Percentiles rank a stretch among this genome's conserved stretches.
phyloP scores from a whole-genome alignment of 2,329 filamentous ascomycete species.

The Penicillium glabrum region DNA sequence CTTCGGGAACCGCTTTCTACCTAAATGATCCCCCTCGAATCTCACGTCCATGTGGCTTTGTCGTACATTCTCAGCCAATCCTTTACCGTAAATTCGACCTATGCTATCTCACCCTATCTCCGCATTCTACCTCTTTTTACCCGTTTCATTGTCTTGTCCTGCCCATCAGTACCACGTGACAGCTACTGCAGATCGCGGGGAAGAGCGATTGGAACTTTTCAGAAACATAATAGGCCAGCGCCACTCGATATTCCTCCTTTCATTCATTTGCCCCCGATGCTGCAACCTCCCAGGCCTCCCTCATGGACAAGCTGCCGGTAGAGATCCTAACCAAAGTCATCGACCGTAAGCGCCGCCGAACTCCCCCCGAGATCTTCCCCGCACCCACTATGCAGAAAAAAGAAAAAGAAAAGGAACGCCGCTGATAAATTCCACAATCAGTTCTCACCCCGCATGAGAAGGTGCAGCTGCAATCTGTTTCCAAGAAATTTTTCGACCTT shows the following conservation, averaged over 20 bases:
- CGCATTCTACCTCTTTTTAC: background rate
- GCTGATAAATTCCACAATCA: slow-evolving; percentile 34
- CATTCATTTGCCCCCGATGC: slow-evolving; percentile 27
- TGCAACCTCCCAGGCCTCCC: slow-evolving; percentile 16
- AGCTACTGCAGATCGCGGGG: slow-evolving; percentile 21
- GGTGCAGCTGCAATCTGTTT: slow-evolving; percentile 68
- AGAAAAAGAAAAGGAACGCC: slow-evolving; percentile 7
- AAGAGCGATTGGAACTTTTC: slow-evolving; percentile 13
- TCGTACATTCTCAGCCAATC: background rate
- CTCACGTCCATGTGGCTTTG: background rate
- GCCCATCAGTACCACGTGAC: slow-evolving; percentile 19
- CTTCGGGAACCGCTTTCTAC: background rate
- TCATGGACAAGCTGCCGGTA: slow-evolving; percentile 59
- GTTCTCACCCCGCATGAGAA: slow-evolving; percentile 66
- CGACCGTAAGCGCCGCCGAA: slow-evolving; percentile 52
- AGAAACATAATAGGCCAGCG: slow-evolving; percentile 8
- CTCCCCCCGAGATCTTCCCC: slow-evolving; percentile 21
- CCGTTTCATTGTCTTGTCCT: background rate
- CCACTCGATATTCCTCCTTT: slow-evolving; percentile 4
- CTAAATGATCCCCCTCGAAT: background rate
- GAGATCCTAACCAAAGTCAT: slow-evolving; percentile 66
- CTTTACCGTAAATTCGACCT: background rate
- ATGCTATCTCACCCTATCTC: background rate
- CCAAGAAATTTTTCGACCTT: slow-evolving; percentile 62
- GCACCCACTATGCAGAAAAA: slow-evolving; percentile 18